phyloP scores from a whole-genome alignment of 306 rosid genomes.

The Elaeagnus macrophylla region DNA sequence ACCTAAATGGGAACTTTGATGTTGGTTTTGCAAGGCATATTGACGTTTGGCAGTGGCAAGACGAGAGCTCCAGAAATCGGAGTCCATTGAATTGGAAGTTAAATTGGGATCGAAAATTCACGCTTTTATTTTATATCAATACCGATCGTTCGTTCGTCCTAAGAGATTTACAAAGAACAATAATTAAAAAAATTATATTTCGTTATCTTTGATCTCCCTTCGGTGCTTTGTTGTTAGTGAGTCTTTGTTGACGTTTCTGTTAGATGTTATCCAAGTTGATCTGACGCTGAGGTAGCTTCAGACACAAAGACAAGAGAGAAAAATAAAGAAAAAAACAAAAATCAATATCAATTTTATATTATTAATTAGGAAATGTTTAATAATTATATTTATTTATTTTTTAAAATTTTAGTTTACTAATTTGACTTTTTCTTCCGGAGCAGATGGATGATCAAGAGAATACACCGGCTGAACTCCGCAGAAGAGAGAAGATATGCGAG shows the following conservation, averaged over 20 bases:
- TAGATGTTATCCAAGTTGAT: conserved; percentile 10
- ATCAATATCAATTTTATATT: too few relatives aligned
- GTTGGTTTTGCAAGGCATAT: conserved; percentile 55
- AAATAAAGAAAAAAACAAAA: background rate
- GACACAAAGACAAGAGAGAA: background rate
- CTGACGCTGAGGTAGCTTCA: conserved; percentile 7
- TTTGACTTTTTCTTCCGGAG: conserved; percentile 33
- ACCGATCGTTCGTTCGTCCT: background rate
- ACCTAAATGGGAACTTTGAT: conserved; percentile 74
- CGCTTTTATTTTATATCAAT: background rate
- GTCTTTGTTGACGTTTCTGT: background rate
- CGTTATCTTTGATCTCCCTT: background rate
- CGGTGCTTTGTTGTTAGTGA: background rate
- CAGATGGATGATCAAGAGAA: conserved; percentile 1
- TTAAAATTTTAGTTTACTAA: background rate
- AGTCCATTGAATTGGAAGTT: conserved; percentile 56
- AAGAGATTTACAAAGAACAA: background rate
- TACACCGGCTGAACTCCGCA: too few relatives aligned
- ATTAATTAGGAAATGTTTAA: too few relatives aligned
- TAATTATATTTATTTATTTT: too few relatives aligned
- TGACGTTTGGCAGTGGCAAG: conserved; percentile 95
- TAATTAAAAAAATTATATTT: background rate
- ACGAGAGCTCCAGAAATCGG: conserved; percentile 93
- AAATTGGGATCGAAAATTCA: background rate
- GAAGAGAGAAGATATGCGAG: too few relatives aligned